These are phyloP conservation scores for Plasmopara muralis DNA, from an alignment of 352 stramenopile species.

Conservation along the genomic window DNA sequence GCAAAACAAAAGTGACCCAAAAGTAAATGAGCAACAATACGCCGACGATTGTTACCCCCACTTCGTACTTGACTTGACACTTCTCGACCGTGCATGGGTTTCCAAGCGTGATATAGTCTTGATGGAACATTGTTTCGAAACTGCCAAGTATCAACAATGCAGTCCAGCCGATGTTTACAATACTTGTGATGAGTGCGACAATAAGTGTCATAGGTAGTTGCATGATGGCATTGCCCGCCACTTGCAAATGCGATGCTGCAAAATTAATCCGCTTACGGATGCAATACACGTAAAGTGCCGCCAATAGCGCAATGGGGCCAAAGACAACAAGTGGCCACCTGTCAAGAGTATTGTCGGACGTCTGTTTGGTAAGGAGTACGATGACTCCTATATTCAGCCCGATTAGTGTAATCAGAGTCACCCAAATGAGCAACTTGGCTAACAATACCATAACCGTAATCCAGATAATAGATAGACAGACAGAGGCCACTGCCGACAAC, in stretches of 20 bases:
- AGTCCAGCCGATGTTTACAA: slow-evolving; percentile 82
- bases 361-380: slow-evolving; percentile 62
- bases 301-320: slow-evolving; percentile 39
- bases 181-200: slow-evolving; percentile 75
- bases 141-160: slow-evolving; percentile 81
- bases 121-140: slow-evolving; percentile 76
- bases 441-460: slow-evolving; percentile 72
- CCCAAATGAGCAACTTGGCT: slow-evolving; percentile 52
- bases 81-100: slow-evolving; percentile 37
- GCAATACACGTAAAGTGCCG: slow-evolving; percentile 56
- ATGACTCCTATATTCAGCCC: slow-evolving; percentile 42
- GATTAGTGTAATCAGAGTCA: slow-evolving; percentile 24
- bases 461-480: slow-evolving; percentile 64
- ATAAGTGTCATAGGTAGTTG: slow-evolving; percentile 77
- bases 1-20: slow-evolving; percentile 83
- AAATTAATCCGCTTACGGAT: slow-evolving; percentile 88
- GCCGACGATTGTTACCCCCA: slow-evolving; percentile 54
- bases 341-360: slow-evolving; percentile 42
- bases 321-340: slow-evolving; percentile 59
- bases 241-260: slow-evolving; percentile 85
- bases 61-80: slow-evolving; percentile 44
- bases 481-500: slow-evolving; percentile 43
- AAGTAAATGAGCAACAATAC: slow-evolving; percentile 90
- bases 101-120: slow-evolving; percentile 58
- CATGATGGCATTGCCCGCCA: slow-evolving; percentile 83